These are phyloP conservation scores for Erythrophleum fordii DNA, from an alignment of 306 rosid species.

Conservation along the genomic window DNA sequence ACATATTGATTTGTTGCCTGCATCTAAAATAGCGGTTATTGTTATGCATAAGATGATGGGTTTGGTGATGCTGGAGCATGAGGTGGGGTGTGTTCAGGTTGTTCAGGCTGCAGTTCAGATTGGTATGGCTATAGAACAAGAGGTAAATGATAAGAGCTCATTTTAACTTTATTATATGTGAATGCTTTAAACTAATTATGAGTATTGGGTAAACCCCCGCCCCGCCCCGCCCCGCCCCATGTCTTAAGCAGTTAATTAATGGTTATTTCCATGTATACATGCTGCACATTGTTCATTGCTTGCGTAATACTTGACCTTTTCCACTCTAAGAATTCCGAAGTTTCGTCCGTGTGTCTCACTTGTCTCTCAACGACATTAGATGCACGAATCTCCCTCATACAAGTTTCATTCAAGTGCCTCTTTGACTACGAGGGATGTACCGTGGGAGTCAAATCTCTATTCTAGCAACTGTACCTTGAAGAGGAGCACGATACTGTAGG, in stretches of 20 bases:
- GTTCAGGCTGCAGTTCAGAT: slow-evolving; percentile 86
- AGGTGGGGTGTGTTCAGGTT: slow-evolving; percentile 74
- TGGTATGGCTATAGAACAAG: slow-evolving; percentile 81
- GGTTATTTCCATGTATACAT: neutral
- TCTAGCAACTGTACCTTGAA: neutral
- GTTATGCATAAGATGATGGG: slow-evolving; percentile 96
- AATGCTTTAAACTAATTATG: neutral
- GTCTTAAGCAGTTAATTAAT: slow-evolving; percentile 13
- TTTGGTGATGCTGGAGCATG: slow-evolving; percentile 64
- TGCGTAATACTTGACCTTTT: neutral
- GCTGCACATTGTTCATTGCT: neutral
- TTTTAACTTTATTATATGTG: neutral
- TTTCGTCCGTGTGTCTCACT: neutral
- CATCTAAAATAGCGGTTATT: slow-evolving; percentile 78
- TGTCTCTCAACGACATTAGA: neutral
- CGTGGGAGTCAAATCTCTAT: neutral
- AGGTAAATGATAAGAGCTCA: slow-evolving; percentile 52
- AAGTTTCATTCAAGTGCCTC: neutral
- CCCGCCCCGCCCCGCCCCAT: neutral
- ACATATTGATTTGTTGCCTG: slow-evolving; percentile 63
- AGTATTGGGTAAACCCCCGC: neutral
- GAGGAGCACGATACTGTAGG: neutral
- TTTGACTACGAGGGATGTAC: neutral
- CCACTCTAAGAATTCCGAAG: neutral
- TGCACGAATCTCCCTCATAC: neutral